Base-by-base conservation (phyloP, 805 yeast genomes). In the Debaryomyces hansenii region DNA sequence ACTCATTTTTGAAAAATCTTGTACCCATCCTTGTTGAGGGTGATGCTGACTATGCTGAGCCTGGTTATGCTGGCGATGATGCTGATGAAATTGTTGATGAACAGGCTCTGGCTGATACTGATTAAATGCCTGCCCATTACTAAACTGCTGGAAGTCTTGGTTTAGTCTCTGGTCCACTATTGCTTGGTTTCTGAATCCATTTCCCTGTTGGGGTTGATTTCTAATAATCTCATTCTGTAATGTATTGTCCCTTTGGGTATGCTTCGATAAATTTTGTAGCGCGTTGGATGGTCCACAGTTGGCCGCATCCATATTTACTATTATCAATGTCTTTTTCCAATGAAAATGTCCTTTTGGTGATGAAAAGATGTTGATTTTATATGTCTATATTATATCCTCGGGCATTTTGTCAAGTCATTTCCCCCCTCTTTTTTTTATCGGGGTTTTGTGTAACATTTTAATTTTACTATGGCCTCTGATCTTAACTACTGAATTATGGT, bases 261-360 rank as follows among this genome's bases (percentile, higher is more conserved):
- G 77, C 44, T 68, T 66, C 15, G 70, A 53, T 33, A 77, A 58
- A 58, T 70, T 74, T 50, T 62, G 62, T 31, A 77, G 55, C 11
- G 80, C 79, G 49, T 68, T 75, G 4, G 72, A 60, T 3, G 76
- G 77, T 20, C 79, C 76, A 62, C 82, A 77, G 35, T 65, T 66
- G 15, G 74, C 64, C 11, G 41, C 66, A 48, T 69, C 69, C 70
- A 63, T 67, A 15, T 32, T 21, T 15, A 12, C 18, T 16, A 16
- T 16, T 16, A 16, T 16, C 18, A 16, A 4, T 16, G 18, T 16
- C 18, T 16, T 16, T 16, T 16, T 16, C 18, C 18, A 16, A 16
- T 7, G 27, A 9, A 24, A 24, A 24, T 9, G 7, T 2, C 10
- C 4, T 24, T 2, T 4, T 24, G 27, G 10, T 24, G 10, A 24